A percentile compares a stretch with the other conserved stretches of the same genome.
Evolutionary conservation across 176 grass and related monocot genomes (phyloP).

Genomic region (Oryza officinalis): DNA sequence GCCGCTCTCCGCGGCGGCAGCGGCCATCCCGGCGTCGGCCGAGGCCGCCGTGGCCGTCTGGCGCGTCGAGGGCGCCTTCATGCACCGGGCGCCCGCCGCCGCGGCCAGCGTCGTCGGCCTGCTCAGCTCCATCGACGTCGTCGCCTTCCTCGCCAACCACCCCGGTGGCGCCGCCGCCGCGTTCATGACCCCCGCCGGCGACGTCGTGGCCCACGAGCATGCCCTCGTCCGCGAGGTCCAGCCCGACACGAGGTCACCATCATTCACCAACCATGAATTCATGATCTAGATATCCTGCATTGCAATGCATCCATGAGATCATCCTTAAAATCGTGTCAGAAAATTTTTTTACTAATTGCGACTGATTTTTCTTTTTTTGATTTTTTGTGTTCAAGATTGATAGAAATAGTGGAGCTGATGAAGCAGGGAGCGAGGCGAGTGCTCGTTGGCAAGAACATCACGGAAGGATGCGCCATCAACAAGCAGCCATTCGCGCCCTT

Average conservation of each 20-base stretch:
- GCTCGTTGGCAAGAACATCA: conserved; percentile 49
- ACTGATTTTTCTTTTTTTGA: too few relatives aligned
- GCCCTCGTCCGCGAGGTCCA: conserved; percentile 54
- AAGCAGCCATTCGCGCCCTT: conserved; percentile 54
- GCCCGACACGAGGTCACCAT: conserved; percentile 41
- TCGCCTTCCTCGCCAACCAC: conserved; percentile 48
- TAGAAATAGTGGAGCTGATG: conserved; percentile 66
- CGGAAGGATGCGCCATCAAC: conserved; percentile 28
- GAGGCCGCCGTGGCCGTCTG: conserved; percentile 66
- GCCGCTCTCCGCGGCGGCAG: conserved; percentile 44
- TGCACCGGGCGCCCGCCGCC: conserved; percentile 1
- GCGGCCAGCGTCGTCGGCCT: conserved; percentile 49
- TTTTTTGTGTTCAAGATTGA: conserved; percentile 38
- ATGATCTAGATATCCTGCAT: too few relatives aligned
- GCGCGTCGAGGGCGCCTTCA: conserved; percentile 30
- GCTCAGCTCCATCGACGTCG: conserved; percentile 65
- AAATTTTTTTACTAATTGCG: too few relatives aligned
- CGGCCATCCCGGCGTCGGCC: conserved; percentile 46
- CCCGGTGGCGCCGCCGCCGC: neutral
- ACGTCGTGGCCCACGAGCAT: conserved; percentile 53
- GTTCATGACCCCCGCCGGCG: conserved; percentile 45
- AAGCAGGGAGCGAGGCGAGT: conserved; percentile 53
- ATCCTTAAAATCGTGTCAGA: too few relatives aligned
- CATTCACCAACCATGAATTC: too few relatives aligned
- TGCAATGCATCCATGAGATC: too few relatives aligned